Evolutionary conservation across 108 stramenopile genomes (phyloP), one percentile per base, ranked within the genome.

Genomic region (Fragilaria radians): DNA sequence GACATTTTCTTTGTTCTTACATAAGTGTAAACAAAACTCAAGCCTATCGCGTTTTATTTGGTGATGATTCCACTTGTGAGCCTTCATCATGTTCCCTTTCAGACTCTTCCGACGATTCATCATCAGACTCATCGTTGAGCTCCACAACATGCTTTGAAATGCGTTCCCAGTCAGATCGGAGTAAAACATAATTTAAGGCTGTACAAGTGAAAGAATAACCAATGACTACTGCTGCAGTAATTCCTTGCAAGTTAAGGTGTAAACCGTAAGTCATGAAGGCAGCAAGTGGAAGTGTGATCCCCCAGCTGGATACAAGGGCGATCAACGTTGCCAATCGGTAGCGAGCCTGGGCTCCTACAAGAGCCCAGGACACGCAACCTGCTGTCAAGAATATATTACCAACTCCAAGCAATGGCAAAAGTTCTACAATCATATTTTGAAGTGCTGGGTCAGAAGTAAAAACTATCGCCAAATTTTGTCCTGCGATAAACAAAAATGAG

Each of bases 291-390:
- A 79, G 68, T 0, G 74, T 80, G 45, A 79, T 32, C 22, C 61
- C 9, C 79, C 79, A 81, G 42, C 79, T 78, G 9, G 66, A 52
- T 11, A 79, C 33, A 24, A 79, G 60, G 32, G 68, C 66, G 0
- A 85, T 57, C 24, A 68, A 17, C 2, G 78, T 81, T 14, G 83
- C 80, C 2, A 85, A 34, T 7, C 77, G 67, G 46, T 72, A 72
- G n/a, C 83, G 71, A 5, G 80, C 83, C 57, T 85, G 83, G 0
- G 80, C 80, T 47, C 78, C 83, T 24, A 85, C 42, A 4, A 81
- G 42, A 25, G 62, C 53, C 83, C 83, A 85, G 7, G 58, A 50
- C 33, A 74, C 67, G 59, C 67, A 78, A 5, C 80, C 83, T 55
- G 59, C 54, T 3, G 64, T 55, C 80, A 81, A 74, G 19, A 56